Conservation (phyloP, 768 basidiomycete species). For the Pleurotus tuoliensis region DNA sequence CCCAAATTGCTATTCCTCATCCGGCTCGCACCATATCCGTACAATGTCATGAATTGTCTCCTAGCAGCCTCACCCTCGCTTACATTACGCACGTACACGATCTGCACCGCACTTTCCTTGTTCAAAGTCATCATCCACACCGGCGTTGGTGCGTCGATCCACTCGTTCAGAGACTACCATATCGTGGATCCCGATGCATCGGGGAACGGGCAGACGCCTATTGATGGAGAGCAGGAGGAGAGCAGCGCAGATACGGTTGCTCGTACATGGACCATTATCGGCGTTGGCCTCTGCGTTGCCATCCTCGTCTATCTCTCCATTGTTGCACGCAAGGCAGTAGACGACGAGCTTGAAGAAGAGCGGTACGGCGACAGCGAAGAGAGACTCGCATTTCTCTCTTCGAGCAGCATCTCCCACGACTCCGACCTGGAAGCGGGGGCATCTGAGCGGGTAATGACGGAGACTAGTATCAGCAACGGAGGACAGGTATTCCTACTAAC, state of each 20-base stretch:
- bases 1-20: constrained; percentile 89
- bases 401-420: constrained; percentile 14
- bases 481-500: constrained; percentile 2
- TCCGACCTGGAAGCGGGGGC: constrained; percentile 18
- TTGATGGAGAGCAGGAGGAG: constrained; percentile 17
- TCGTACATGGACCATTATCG: constrained; percentile 62
- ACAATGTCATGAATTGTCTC: constrained; percentile 94
- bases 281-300: constrained; percentile 66
- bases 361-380: constrained; percentile 39
- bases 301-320: constrained; percentile 78
- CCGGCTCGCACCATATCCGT: constrained; percentile 87
- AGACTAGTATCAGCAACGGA: not conserved
- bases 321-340: constrained; percentile 66
- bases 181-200: constrained; percentile 27
- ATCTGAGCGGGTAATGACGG: not conserved
- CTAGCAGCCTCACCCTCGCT: constrained; percentile 85
- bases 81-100: constrained; percentile 71
- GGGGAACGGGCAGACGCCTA: constrained; percentile 23
- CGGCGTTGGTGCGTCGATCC: constrained; percentile 79
- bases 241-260: constrained; percentile 45
- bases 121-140: constrained; percentile 93
- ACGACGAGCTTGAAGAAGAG: constrained; percentile 44
- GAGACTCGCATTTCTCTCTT: constrained; percentile 47
- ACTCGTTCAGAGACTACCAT: constrained; percentile 74
- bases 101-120: constrained; percentile 78